Evolutionary conservation across 163 green algal genomes (phyloP).

Genomic region (Scenedesmus sp.): DNA sequence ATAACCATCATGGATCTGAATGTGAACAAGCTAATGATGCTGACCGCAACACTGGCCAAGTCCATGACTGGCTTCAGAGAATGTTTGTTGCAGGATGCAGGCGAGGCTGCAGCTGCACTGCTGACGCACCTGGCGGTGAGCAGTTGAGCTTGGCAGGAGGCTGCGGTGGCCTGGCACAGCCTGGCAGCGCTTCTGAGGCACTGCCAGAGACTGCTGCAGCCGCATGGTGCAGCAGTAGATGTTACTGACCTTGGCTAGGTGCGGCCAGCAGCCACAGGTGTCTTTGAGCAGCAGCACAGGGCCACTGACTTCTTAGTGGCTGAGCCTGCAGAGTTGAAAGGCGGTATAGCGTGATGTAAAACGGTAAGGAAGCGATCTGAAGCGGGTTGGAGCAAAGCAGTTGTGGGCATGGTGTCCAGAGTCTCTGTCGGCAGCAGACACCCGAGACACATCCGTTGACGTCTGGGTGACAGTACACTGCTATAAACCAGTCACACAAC

Average conservation of each 20-base stretch:
- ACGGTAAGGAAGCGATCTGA: not conserved
- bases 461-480: not conserved
- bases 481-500: not conserved
- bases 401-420: not conserved
- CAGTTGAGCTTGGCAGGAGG: not conserved
- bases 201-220: not conserved
- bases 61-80: no score
- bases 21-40: no score
- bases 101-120: not conserved
- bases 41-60: no score
- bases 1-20: no score
- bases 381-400: not conserved
- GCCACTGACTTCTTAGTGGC: not conserved
- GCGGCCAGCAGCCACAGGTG: not conserved
- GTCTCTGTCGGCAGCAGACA: constrained; percentile 1
- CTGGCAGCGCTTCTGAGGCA: not conserved
- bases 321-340: not conserved
- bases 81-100: not conserved
- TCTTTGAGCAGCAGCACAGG: not conserved
- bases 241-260: not conserved
- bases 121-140: not conserved
- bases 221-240: not conserved
- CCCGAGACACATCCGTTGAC: not conserved
- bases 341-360: not conserved
- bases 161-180: not conserved